A percentile compares a stretch with the other conserved stretches of the same genome.
Conservation (phyloP, 192 early-diverging fungal genomes). For the Coemansia sp. region DNA sequence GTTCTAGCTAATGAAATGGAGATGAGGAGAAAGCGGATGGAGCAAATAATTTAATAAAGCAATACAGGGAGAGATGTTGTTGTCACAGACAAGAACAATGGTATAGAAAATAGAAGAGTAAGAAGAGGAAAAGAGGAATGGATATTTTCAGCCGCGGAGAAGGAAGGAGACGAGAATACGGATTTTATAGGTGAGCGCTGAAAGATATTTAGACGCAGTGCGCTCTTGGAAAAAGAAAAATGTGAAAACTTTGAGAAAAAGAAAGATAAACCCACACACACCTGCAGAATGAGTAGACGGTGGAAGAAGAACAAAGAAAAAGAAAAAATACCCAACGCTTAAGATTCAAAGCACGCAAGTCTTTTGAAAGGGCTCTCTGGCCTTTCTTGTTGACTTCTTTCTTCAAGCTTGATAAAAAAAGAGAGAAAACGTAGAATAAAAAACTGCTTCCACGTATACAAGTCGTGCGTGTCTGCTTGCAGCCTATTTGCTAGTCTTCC, state of each 20-base stretch:
- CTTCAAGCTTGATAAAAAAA: constrained; percentile 9
- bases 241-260: constrained; percentile 3
- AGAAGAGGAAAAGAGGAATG: neutral
- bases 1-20: constrained; percentile 1
- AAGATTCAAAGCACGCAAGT: neutral
- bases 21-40: neutral
- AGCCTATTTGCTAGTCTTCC: constrained; percentile 3
- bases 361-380: constrained; percentile 7
- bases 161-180: constrained; percentile 1
- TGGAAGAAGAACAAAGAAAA: too few species aligned
- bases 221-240: constrained; percentile 6
- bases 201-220: neutral
- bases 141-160: neutral
- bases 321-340: too few species aligned
- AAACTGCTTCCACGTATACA: constrained; percentile 1
- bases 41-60: neutral
- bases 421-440: neutral
- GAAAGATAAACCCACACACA: constrained; percentile 2
- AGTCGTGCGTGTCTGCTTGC: neutral
- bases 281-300: too few species aligned
- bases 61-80: neutral
- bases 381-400: constrained; percentile 10
- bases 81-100: constrained; percentile 15
- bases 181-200: neutral
- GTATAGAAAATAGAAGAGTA: neutral